Conservation (phyloP, 768 basidiomycete genomes). For the Ramaria sp. region DNA sequence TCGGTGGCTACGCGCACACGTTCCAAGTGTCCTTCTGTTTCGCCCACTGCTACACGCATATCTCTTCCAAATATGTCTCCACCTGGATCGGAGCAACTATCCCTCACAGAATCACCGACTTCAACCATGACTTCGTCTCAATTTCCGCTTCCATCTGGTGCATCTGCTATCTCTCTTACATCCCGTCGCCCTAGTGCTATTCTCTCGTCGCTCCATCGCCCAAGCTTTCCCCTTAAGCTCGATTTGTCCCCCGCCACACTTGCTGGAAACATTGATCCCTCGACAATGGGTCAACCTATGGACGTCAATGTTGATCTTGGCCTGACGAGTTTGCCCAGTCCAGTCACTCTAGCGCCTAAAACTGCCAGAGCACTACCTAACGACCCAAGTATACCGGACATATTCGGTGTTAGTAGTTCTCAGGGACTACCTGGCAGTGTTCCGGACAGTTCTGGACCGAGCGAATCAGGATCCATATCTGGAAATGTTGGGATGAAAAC, state of each 20-base stretch:
- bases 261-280: conserved; percentile 16
- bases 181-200: conserved; percentile 62
- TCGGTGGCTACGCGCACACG: conserved; percentile 9
- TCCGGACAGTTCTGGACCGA: not conserved
- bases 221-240: conserved; percentile 61
- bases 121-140: conserved; percentile 12
- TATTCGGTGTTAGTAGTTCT: not conserved
- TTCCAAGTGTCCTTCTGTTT: conserved; percentile 14
- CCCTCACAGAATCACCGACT: conserved; percentile 10
- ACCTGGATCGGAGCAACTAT: conserved; percentile 1
- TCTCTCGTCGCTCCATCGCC: conserved; percentile 68
- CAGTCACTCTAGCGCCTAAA: conserved; percentile 73
- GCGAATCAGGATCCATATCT: conserved; percentile 4
- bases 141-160: conserved; percentile 24
- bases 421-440: not conserved
- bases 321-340: conserved; percentile 48
- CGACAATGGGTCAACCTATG: not conserved
- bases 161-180: conserved; percentile 20
- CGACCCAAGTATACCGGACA: conserved; percentile 15
- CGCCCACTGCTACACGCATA: conserved; percentile 10
- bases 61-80: not conserved
- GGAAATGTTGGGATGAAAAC: not conserved
- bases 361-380: conserved; percentile 47
- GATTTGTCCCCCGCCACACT: conserved; percentile 65
- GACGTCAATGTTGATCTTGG: conserved; percentile 23